Conservation (phyloP, 2,329 filamentous ascomycete genomes). For the Fusarium devonianum region DNA sequence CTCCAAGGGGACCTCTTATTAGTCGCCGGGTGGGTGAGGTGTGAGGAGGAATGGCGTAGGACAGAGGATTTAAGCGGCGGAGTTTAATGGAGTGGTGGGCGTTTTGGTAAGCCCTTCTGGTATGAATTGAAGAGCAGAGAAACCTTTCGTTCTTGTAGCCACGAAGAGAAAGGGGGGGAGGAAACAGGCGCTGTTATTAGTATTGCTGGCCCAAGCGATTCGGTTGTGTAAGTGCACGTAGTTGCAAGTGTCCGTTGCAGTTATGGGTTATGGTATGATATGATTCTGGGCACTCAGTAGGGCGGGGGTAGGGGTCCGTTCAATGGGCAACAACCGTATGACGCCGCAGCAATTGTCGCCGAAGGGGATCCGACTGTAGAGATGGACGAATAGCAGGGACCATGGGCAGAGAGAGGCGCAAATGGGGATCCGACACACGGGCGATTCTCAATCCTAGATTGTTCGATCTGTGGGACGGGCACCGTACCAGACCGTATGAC, state of each 20-base stretch:
- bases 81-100: conserved; percentile 22
- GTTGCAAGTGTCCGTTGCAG: conserved; percentile 24
- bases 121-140: conserved; percentile 6
- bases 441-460: conserved; percentile 22
- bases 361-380: conserved; percentile 31
- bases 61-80: conserved; percentile 31
- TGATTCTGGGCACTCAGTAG: conserved; percentile 28
- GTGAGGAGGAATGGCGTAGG: conserved; percentile 23
- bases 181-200: conserved; percentile 22
- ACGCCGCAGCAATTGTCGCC: conserved; percentile 34
- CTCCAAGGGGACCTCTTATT: conserved; percentile 11
- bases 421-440: conserved; percentile 34
- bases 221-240: conserved; percentile 26
- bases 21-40: conserved; percentile 15
- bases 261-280: conserved; percentile 36
- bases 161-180: background rate
- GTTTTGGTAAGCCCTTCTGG: conserved; percentile 17
- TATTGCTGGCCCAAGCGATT: conserved; percentile 24
- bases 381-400: conserved; percentile 31
- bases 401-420: conserved; percentile 26
- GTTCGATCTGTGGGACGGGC: conserved; percentile 38
- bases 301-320: conserved; percentile 29
- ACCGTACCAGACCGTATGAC: conserved; percentile 43
- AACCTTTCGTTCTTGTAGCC: conserved; percentile 7
- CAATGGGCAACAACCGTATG: conserved; percentile 40